Conservation (phyloP, 1,284 basidiomycete genomes). For the Ganoderma multipileum region DNA sequence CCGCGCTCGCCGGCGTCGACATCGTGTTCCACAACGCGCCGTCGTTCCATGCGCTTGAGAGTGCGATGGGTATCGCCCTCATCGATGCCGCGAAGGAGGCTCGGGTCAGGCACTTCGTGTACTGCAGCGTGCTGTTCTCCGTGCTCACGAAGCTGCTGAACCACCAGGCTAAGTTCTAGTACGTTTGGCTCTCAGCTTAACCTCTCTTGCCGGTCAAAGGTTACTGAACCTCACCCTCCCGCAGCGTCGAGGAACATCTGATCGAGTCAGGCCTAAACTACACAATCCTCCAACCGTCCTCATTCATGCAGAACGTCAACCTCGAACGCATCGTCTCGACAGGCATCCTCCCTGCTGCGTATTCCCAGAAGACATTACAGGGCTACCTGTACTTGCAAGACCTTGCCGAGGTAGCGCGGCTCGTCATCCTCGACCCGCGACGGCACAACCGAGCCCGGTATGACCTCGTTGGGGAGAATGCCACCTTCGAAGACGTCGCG, state of each 20-base stretch:
- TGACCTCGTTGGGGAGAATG: constrained; percentile 42
- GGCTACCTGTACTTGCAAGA: constrained; percentile 44
- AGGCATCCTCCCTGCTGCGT: constrained; percentile 31
- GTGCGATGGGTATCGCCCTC: constrained; percentile 44
- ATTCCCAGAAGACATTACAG: constrained; percentile 35
- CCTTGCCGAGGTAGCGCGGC: constrained; percentile 35
- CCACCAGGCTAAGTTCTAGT: constrained; percentile 42
- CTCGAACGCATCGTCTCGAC: constrained; percentile 28
- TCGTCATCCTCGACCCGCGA: constrained; percentile 38
- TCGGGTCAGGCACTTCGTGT: constrained; percentile 48
- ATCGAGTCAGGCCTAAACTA: constrained; percentile 43
- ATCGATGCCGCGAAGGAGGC: constrained; percentile 45
- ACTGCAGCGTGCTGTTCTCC: constrained; percentile 44
- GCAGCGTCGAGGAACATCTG: constrained; percentile 44
- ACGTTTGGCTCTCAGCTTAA: constrained; percentile 16
- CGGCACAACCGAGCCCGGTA: constrained; percentile 42
- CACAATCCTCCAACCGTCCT: constrained; percentile 44
- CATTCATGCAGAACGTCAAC: constrained; percentile 44
- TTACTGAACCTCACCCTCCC: neutral
- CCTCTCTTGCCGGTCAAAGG: too few species aligned
- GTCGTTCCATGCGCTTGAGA: constrained; percentile 38
- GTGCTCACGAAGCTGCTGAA: constrained; percentile 42
- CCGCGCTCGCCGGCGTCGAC: constrained; percentile 36
- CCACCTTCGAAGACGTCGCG: constrained; percentile 38
- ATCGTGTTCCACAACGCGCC: constrained; percentile 43